Base-by-base conservation (phyloP, 495 filamentous ascomycete species). In the Podospora sp. region DNA sequence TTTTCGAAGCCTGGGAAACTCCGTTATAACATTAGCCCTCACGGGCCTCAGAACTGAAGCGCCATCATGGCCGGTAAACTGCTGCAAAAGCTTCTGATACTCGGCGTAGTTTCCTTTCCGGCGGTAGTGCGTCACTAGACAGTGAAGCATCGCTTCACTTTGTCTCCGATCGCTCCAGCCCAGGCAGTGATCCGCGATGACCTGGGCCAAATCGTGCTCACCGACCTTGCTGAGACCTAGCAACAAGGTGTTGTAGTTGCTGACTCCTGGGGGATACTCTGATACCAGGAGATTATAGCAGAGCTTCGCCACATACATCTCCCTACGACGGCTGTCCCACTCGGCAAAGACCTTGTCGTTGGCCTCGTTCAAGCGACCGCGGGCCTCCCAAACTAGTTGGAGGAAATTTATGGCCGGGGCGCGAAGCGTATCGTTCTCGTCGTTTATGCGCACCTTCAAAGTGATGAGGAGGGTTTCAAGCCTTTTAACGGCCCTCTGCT, bases 221-320 rank as follows among this genome's bases (percentile, higher is more conserved):
- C 80, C 75, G 16, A 87, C 74, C 29, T 78, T 76, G 46, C 82
- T 83, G 53, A 94, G 86, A 27, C 81, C 80, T 16, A 79, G 69
- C 20, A 94, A 83, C 25, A 94, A 79, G 33, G 82, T 78, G 69
- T 92, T 92, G 78, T 88, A 92, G 12, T 88, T 92, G 35, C 83
- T 71, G 18, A 89, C 80, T 60, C 82, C 83, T 1, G 90, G 90
- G 6, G 88, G 83, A 4, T 83, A 75, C 5, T 76, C 67, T 5
- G 82, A 86, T 3, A 84, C 76, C 14, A 92, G 80, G 2, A 94
- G 75, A 74, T 90, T 89, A 71, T 88, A 88, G 75, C 87, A 91
- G 26, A 93, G 83, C 69, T 86, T 88, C 2, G 81, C 82, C 9
- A 89, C 73, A 29, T 79, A 71, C 18, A 58, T 56, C 51, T 72